Evolutionary conservation across 192 early-diverging fungal genomes (phyloP), one percentile per base, ranked within the genome.

Genomic region (Coemansia sp.): DNA sequence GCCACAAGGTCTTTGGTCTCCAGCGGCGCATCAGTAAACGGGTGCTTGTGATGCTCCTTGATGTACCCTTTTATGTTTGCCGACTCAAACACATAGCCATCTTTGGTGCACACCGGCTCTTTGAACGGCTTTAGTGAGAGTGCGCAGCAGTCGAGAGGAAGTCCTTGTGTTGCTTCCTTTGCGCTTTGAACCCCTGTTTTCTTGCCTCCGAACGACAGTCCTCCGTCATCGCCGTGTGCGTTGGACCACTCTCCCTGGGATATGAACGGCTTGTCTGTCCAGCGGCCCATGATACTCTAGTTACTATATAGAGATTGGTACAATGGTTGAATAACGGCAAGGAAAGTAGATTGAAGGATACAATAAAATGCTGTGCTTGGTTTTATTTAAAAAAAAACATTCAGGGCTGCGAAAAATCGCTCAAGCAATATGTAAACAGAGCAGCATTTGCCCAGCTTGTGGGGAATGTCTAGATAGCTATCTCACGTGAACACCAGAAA

Each of bases 61-160:
- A 90, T 70, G 49, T 89, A 96, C 0, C 90, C 89, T 16, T 89
- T 71, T 49, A 98, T 98, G 70, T 93, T 88, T 7, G 88, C 79
- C 3, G 90, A 83, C 63, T 98, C 96, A 85, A 95, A 98, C 10
- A 97, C 85, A 35, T 78, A 90, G 18, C 96, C 96, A 30, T 95
- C 92, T 6, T 75, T 76, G 0, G 93, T 92, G 74, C 94, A 96
- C 58, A 93, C 85, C 2, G 96, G 94, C 59, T 87, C 84, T 48
- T 86, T 88, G 66, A 94, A 93, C 12, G 96, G 95, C 59, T 86
- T 86, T 25, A 99, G 72, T 4, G 96, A 93, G n/a, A 99, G 82
- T 3, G 94, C 87, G 66, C 96, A 99, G 75, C 89, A 94, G 60
- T 87, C 85, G 60, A 94, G 94, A 0, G 93, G 92, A 12, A 94